Evolutionary conservation across 1,284 basidiomycete species (phyloP), one percentile per base, ranked within the genome.

Genomic region (Pterula multifida): DNA sequence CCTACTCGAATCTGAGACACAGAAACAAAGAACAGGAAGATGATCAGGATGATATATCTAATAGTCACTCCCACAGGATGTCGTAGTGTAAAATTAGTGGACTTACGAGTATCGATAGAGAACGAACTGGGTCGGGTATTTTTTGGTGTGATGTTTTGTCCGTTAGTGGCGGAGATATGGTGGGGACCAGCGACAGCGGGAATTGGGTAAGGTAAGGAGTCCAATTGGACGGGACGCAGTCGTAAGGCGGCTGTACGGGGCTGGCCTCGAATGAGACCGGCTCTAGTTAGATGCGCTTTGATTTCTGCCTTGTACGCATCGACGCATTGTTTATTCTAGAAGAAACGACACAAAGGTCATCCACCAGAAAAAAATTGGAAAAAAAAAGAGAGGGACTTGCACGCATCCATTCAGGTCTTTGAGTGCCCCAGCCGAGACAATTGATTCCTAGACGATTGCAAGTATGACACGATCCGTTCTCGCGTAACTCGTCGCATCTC

Each of bases 401-500:
- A 56, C 84, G 68, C 85, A 88, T 86, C 85, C 85, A 88, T 53
- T 87, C 85, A 17, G 85, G 86, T 49, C 85, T 75, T 60, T 76
- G 82, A 13, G 79, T 69, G 3, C 85, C 86, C 85, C 85, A 89
- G 17, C 85, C 86, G 2, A 89, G 70, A 64, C 85, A 89, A 46
- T 82, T 72, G 58, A 89, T 83, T 50, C 77, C 78, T 21, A 89
- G 70, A 36, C 85, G 81, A 55, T 76, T 74, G 61, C 85, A 89
- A 0, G 85, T 89, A 57, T 78, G 74, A 65, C 85, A 89, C 2
- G 85, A 81, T 61, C 83, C 76, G 55, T 76, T 79, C 60, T 85
- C 79, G 56, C 81, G 77, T 58, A 84, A 78, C 60, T 88, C 85
- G 63, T 89, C 86, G 63, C 86, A 89, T 83, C 87, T 87, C 85